A percentile compares a stretch with the other conserved stretches of the same genome.
These are phyloP conservation scores for Nigrospora oryzae DNA, from an alignment of 2,329 filamentous ascomycete species.

Conservation along the genomic window DNA sequence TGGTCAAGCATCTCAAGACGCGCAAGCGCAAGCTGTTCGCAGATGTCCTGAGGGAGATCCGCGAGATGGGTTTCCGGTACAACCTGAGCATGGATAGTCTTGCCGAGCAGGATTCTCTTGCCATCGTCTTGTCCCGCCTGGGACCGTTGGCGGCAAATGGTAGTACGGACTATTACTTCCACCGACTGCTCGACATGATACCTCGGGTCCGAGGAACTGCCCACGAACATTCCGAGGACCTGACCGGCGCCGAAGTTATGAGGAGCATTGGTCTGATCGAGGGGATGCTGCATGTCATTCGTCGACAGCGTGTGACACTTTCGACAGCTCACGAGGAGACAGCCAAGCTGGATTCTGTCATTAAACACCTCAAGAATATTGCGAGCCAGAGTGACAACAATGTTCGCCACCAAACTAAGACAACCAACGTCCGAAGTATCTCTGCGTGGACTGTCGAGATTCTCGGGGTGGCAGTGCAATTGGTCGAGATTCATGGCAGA, in stretches of 20 bases:
- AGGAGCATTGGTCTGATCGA: slow-evolving; percentile 82
- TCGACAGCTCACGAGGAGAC: slow-evolving; percentile 28
- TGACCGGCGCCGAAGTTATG: slow-evolving; percentile 71
- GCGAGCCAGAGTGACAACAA: slow-evolving; percentile 11
- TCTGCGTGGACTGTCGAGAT: slow-evolving; percentile 60
- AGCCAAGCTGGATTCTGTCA: slow-evolving; percentile 25
- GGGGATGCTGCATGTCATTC: slow-evolving; percentile 61
- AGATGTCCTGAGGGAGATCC: slow-evolving; percentile 74
- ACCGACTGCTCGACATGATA: slow-evolving; percentile 69
- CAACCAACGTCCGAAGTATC: slow-evolving; percentile 17
- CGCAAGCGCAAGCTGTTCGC: slow-evolving; percentile 86
- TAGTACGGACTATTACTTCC: slow-evolving; percentile 63
- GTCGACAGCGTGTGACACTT: slow-evolving; percentile 50
- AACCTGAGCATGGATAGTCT: slow-evolving; percentile 72
- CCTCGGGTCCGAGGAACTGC: slow-evolving; percentile 57
- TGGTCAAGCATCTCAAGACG: slow-evolving; percentile 81
- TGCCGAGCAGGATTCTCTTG: slow-evolving; percentile 62
- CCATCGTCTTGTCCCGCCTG: slow-evolving; percentile 57
- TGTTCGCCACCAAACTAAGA: slow-evolving; percentile 9
- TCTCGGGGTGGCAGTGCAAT: slow-evolving; percentile 50
- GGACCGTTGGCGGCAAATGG: slow-evolving; percentile 28
- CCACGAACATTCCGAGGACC: slow-evolving; percentile 72
- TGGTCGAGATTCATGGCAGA: slow-evolving; percentile 59
- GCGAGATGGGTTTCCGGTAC: slow-evolving; percentile 81
- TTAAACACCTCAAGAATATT: slow-evolving; percentile 27